Conservation (phyloP, 2,329 filamentous ascomycete genomes). For the Alternaria arborescens region DNA sequence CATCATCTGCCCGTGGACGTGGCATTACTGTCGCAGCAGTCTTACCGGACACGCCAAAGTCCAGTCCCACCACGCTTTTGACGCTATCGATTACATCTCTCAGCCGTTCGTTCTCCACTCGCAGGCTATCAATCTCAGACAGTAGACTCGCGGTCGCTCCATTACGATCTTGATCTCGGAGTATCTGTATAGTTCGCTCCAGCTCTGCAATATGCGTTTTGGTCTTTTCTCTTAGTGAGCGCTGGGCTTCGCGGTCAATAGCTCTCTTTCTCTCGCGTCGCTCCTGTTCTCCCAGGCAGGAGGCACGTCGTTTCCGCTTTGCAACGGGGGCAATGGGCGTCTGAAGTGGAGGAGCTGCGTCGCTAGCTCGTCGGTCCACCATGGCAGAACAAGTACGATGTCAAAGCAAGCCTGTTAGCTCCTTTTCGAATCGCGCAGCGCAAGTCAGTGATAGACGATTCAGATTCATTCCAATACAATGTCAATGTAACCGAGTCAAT, state of each 20-base stretch:
- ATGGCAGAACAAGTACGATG: slow-evolving; percentile 8
- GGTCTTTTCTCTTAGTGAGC: slow-evolving; percentile 49
- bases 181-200: slow-evolving; percentile 47
- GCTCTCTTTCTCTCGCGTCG: slow-evolving; percentile 46
- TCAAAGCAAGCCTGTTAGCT: slow-evolving; percentile 9
- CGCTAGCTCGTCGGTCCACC: slow-evolving; percentile 31
- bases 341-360: slow-evolving; percentile 29
- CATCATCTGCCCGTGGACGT: slow-evolving; percentile 8
- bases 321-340: slow-evolving; percentile 36
- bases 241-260: slow-evolving; percentile 48
- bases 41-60: slow-evolving; percentile 28
- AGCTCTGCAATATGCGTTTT: slow-evolving; percentile 50
- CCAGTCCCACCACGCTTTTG: slow-evolving; percentile 39
- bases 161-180: slow-evolving; percentile 45
- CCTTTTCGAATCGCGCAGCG: slow-evolving; percentile 18
- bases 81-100: slow-evolving; percentile 47
- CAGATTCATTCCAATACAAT: not conserved
- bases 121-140: slow-evolving; percentile 42
- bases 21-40: not conserved
- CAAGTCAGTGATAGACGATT: slow-evolving; percentile 14
- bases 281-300: slow-evolving; percentile 48
- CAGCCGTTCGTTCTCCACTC: slow-evolving; percentile 47
- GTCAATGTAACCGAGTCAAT: slow-evolving; percentile 26
- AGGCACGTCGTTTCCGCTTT: slow-evolving; percentile 46
- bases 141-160: slow-evolving; percentile 43